Conservation (phyloP, 2,329 filamentous ascomycete genomes). For the Torrubiella hemipterigena region DNA sequence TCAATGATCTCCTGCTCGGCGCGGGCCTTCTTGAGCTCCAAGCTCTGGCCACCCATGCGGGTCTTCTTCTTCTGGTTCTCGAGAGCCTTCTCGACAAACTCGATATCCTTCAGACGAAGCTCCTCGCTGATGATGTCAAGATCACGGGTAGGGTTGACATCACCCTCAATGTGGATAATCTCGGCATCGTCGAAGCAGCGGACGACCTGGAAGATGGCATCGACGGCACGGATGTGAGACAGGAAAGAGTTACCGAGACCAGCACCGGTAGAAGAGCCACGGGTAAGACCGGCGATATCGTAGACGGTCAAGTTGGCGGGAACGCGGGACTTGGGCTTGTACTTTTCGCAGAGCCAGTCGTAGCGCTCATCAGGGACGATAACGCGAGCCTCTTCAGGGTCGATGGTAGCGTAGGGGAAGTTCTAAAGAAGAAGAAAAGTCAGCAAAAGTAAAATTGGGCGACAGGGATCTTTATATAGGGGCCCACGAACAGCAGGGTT, state of each 20-base stretch:
- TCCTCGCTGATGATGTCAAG: constrained; percentile 95
- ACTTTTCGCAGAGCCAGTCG: constrained; percentile 91
- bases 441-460: no score
- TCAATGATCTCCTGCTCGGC: constrained; percentile 90
- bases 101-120: constrained; percentile 93
- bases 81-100: constrained; percentile 92
- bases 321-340: constrained; percentile 95
- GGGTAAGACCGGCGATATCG: constrained; percentile 93
- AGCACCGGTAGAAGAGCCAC: constrained; percentile 91
- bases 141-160: constrained; percentile 90
- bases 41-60: constrained; percentile 79
- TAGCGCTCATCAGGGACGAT: constrained; percentile 92
- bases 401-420: constrained; percentile 98
- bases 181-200: constrained; percentile 97
- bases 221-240: constrained; percentile 95
- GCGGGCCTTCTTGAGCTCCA: constrained; percentile 96
- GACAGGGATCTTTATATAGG: constrained; percentile 17
- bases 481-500: constrained; percentile 73
- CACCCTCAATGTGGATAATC: constrained; percentile 98
- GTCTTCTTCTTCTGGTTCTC: constrained; percentile 93
- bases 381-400: constrained; percentile 95
- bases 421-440: constrained; percentile 47
- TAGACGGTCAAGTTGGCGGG: constrained; percentile 97
- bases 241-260: constrained; percentile 97
- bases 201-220: constrained; percentile 96